Conservation (phyloP, 768 basidiomycete species). For the Dacryopinax primogenitus region DNA sequence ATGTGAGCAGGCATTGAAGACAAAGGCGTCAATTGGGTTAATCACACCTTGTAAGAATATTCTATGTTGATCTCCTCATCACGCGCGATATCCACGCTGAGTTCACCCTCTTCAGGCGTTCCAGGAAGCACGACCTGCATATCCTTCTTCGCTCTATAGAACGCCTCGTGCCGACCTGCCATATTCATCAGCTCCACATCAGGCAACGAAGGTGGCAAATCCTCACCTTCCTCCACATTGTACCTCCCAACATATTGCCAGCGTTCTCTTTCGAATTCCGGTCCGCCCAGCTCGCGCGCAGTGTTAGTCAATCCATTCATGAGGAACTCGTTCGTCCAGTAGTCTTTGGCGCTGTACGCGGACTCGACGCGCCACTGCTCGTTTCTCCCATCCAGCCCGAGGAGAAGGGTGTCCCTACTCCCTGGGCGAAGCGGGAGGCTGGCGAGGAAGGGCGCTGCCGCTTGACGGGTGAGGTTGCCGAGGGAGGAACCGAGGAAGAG, state of each 20-base stretch:
- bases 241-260: slow-evolving; percentile 61
- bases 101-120: slow-evolving; percentile 24
- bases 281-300: slow-evolving; percentile 54
- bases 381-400: slow-evolving; percentile 85
- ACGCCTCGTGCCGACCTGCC: slow-evolving; percentile 72
- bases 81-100: slow-evolving; percentile 42
- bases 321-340: slow-evolving; percentile 61
- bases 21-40: background rate
- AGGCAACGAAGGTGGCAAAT: background rate
- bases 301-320: slow-evolving; percentile 72
- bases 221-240: slow-evolving; percentile 44
- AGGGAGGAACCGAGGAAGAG: slow-evolving; percentile 86
- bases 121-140: slow-evolving; percentile 46
- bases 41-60: slow-evolving; percentile 64
- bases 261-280: slow-evolving; percentile 46
- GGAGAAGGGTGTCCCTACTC: slow-evolving; percentile 57
- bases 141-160: slow-evolving; percentile 50
- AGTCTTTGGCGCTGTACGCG: slow-evolving; percentile 76
- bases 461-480: slow-evolving; percentile 72
- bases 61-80: slow-evolving; percentile 79
- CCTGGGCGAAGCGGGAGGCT: slow-evolving; percentile 60
- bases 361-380: slow-evolving; percentile 54
- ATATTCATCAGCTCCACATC: slow-evolving; percentile 7
- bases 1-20: background rate
- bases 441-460: slow-evolving; percentile 58